A percentile compares a stretch with the other conserved stretches of the same genome.
Evolutionary conservation across 2,329 filamentous ascomycete genomes (phyloP).

Genomic region (Apiospora saccharicola): DNA sequence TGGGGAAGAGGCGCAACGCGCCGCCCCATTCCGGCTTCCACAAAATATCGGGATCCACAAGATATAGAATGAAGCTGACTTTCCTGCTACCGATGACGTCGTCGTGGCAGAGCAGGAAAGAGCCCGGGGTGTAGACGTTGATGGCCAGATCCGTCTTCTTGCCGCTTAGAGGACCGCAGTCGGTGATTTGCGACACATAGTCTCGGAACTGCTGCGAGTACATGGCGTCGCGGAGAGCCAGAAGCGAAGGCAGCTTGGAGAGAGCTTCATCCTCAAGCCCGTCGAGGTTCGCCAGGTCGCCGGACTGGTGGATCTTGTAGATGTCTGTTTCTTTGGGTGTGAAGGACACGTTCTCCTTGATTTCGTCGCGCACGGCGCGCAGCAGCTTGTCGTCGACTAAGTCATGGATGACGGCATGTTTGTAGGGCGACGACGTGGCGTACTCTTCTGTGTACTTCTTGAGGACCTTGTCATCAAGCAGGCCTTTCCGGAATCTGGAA

Average conservation of each 20-base stretch:
- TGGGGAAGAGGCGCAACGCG: slow-evolving; percentile 85
- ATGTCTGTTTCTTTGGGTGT: slow-evolving; percentile 99
- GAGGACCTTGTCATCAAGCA: slow-evolving; percentile 68
- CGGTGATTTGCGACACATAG: slow-evolving; percentile 87
- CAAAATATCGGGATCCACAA: slow-evolving; percentile 88
- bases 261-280: slow-evolving; percentile 88
- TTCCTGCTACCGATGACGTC: slow-evolving; percentile 97
- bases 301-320: slow-evolving; percentile 99
- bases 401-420: slow-evolving; percentile 86
- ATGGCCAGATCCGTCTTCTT: slow-evolving; percentile 99
- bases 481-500: slow-evolving; percentile 68
- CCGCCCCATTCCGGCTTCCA: slow-evolving; percentile 96
- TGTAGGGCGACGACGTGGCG: slow-evolving; percentile 75
- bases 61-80: slow-evolving; percentile 96
- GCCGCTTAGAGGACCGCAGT: slow-evolving; percentile 86
- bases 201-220: slow-evolving; percentile 90
- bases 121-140: slow-evolving; percentile 97
- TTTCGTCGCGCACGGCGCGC: slow-evolving; percentile 86
- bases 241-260: slow-evolving; percentile 85
- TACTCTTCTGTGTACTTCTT: slow-evolving; percentile 68
- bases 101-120: slow-evolving; percentile 95
- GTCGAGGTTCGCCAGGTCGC: slow-evolving; percentile 95
- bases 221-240: slow-evolving; percentile 89
- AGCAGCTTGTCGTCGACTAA: slow-evolving; percentile 84
- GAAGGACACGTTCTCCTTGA: slow-evolving; percentile 90